Evolutionary conservation across 2,329 filamentous ascomycete genomes (phyloP).

Genomic region (Tothia fuscella): DNA sequence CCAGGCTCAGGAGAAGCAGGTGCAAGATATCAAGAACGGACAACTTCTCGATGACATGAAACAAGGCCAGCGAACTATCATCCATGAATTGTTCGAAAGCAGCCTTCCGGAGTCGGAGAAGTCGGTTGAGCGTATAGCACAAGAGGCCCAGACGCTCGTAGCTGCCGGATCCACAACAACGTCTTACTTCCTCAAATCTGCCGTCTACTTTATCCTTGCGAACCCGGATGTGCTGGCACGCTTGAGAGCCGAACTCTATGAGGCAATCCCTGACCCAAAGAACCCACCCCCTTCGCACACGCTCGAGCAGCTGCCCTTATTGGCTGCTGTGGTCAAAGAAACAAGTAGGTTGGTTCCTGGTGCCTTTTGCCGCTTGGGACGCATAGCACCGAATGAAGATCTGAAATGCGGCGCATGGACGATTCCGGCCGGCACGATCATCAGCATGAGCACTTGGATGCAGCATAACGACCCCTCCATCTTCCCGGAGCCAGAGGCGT

Average conservation of each 20-base stretch:
- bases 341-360: slow-evolving; percentile 21
- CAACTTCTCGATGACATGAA: too few relatives aligned
- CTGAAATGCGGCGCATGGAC: slow-evolving; percentile 11
- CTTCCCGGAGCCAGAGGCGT: slow-evolving; percentile 11
- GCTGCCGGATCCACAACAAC: slow-evolving; percentile 10
- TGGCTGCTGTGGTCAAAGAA: slow-evolving; percentile 22
- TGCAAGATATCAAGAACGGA: background rate
- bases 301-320: slow-evolving; percentile 21
- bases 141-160: slow-evolving; percentile 10
- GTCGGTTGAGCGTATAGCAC: slow-evolving; percentile 1
- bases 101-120: slow-evolving; percentile 10
- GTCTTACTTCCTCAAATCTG: slow-evolving; percentile 5
- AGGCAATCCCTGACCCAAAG: background rate
- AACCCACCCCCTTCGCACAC: slow-evolving; percentile 11
- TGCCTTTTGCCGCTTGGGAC: slow-evolving; percentile 15
- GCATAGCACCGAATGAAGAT: slow-evolving; percentile 14
- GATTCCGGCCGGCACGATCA: slow-evolving; percentile 11
- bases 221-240: background rate
- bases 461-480: slow-evolving; percentile 21
- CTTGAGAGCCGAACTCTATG: background rate
- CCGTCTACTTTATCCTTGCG: background rate
- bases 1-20: background rate
- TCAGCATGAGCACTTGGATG: slow-evolving; percentile 12
- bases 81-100: slow-evolving; percentile 9
- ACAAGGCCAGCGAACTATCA: slow-evolving; percentile 7